These are phyloP conservation scores for Discostella stelligeroides DNA, from an alignment of 108 stramenopile genomes.

Conservation along the genomic window DNA sequence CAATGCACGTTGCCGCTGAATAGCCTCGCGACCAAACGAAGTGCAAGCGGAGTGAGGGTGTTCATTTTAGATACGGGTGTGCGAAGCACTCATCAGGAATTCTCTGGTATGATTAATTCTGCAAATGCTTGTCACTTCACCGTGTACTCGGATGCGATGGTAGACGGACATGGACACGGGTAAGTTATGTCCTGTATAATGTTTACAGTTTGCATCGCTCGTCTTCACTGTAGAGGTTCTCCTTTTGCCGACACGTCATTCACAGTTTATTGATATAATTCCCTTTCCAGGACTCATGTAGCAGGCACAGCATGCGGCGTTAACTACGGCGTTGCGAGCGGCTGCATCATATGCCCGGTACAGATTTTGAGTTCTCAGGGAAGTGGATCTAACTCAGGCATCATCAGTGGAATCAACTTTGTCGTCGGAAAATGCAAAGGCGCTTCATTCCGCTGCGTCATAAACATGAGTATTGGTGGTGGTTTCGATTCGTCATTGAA, in stretches of 20 bases:
- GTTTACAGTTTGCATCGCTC: not conserved
- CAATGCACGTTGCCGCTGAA: not conserved
- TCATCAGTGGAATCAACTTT: not conserved
- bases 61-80: too few relatives aligned
- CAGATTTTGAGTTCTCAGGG: slow-evolving; percentile 1
- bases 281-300: not conserved
- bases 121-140: not conserved
- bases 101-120: not conserved
- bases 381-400: not conserved
- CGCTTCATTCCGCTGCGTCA: slow-evolving; percentile 1
- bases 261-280: not conserved
- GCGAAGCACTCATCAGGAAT: too few relatives aligned
- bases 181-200: not conserved
- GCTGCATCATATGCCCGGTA: not conserved
- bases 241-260: not conserved
- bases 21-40: not conserved
- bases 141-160: not conserved
- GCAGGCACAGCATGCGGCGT: not conserved
- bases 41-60: not conserved
- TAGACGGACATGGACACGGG: slow-evolving; percentile 4
- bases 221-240: not conserved
- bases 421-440: not conserved
- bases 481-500: not conserved
- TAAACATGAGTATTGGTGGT: slow-evolving; percentile 3
- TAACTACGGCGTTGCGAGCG: not conserved